Evolutionary conservation across 495 filamentous ascomycete species (phyloP).

Genomic region (Aspergillus kassunensis): DNA sequence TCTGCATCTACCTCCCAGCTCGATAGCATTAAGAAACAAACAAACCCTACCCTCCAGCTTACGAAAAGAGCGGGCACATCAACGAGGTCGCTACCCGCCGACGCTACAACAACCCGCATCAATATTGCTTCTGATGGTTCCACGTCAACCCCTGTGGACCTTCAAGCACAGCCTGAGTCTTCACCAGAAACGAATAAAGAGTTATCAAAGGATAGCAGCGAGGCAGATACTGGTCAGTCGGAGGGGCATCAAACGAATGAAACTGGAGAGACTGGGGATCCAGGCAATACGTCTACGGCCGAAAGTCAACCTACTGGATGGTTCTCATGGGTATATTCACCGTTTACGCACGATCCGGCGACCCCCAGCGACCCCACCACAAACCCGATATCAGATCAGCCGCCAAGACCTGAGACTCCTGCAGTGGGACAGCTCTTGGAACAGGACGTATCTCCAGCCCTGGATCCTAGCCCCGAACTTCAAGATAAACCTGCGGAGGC

Average conservation of each 20-base stretch:
- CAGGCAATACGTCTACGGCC: slow-evolving; percentile 11
- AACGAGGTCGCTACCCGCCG: slow-evolving; percentile 45
- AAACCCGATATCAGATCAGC: slow-evolving; percentile 16
- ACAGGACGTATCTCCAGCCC: slow-evolving; percentile 14
- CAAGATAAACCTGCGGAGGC: slow-evolving; percentile 22
- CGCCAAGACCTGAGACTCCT: slow-evolving; percentile 17
- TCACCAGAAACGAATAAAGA: slow-evolving; percentile 24
- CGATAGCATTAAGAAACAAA: slow-evolving; percentile 23
- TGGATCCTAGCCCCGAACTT: slow-evolving; percentile 17
- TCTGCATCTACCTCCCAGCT: slow-evolving; percentile 32
- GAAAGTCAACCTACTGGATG: slow-evolving; percentile 46
- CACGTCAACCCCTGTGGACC: slow-evolving; percentile 30
- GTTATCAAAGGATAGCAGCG: slow-evolving; percentile 12
- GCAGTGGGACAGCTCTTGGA: slow-evolving; percentile 17
- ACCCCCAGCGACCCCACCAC: slow-evolving; percentile 10
- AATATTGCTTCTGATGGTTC: slow-evolving; percentile 48
- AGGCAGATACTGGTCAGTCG: slow-evolving; percentile 18
- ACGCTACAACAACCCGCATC: slow-evolving; percentile 45
- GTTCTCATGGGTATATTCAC: slow-evolving; percentile 55
- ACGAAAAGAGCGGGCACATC: slow-evolving; percentile 38
- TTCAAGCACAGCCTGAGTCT: slow-evolving; percentile 19
- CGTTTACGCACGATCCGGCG: slow-evolving; percentile 14
- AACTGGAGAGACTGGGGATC: slow-evolving; percentile 9
- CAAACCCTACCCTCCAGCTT: slow-evolving; percentile 39
- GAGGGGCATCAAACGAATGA: slow-evolving; percentile 16